Evolutionary conservation across 371 early-diverging fungal species (phyloP).

Genomic region (Lichtheimia ramosa): DNA sequence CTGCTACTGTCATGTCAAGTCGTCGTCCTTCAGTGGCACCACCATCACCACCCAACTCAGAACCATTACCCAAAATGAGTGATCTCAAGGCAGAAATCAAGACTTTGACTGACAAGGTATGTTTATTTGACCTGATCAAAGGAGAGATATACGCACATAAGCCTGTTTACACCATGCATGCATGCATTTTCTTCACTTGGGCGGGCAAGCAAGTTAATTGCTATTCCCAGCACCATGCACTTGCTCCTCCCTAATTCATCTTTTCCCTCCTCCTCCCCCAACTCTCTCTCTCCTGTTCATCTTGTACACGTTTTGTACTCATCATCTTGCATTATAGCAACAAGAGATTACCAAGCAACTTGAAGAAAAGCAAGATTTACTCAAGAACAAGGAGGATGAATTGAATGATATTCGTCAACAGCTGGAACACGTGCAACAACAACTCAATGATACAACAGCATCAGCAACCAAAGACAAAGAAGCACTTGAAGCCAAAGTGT

Average conservation of each 20-base stretch:
- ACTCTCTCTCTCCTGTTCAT: no score
- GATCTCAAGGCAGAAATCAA: conserved; percentile 10
- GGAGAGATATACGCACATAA: neutral
- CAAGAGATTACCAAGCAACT: neutral
- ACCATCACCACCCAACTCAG: neutral
- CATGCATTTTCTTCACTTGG: no score
- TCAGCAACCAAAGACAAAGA: neutral
- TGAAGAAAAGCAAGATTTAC: neutral
- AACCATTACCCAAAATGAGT: neutral
- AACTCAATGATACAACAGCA: neutral
- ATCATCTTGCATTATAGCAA: neutral
- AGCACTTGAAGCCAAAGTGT: neutral
- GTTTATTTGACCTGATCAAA: neutral
- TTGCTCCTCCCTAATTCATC: neutral
- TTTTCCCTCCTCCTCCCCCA: neutral
- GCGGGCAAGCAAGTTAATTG: no score
- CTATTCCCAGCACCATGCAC: no score
- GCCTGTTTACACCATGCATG: neutral
- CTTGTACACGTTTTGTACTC: no score
- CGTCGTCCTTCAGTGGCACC: neutral
- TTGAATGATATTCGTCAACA: neutral
- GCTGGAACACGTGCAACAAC: neutral
- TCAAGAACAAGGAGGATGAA: conserved; percentile 1
- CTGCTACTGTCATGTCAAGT: neutral
- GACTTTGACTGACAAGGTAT: conserved; percentile 10